Evolutionary conservation across 495 filamentous ascomycete genomes (phyloP), one percentile per base, ranked within the genome.

Genomic region (Trichoderma gamsii): DNA sequence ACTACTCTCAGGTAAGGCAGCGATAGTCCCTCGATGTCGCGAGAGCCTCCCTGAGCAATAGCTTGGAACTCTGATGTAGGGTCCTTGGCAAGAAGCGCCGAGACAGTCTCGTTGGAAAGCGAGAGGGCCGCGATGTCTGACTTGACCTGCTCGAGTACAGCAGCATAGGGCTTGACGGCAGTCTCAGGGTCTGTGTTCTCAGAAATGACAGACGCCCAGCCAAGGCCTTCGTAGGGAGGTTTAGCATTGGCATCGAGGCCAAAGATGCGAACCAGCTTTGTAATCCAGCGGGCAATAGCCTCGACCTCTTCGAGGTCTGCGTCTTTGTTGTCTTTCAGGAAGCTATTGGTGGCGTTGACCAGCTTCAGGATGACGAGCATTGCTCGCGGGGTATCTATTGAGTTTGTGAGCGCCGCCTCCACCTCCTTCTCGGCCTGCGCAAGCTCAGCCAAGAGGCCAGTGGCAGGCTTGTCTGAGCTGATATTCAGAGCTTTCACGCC

Each of bases 371-470:
- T 88, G 15, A 85, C 74, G 32, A 82, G 81, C 90, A 99, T 92
- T 3, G 87, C 91, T 32, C 78, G 78, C 13, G 89, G 84, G 0
- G 95, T 99, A 73, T 98, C 86, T 79, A 99, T 97, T 0, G 92
- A 97, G 78, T 98, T 92, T 75, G 83, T 85, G 16, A 99, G 83
- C 0, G 89, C 88, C 15, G 81, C 78, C 67, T 92, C 75, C 9
- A 93, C 80, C 1, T 88, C 83, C 13, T 77, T 75, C 77, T 95
- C 87, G 7, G 90, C 84, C 43, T 85, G 79, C 51, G 88, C 83
- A 9, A 97, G 79, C 41, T 79, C 77, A 0, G 70, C 75, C 25
- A 76, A 46, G 16, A 84, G 71, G 2, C 71, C 74, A 52, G 71
- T 68, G 9, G 56, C 21, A 16, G 71, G 67, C 64, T 73, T 72